Base-by-base conservation (phyloP, 192 early-diverging fungal genomes). In the Coemansia reversa region DNA sequence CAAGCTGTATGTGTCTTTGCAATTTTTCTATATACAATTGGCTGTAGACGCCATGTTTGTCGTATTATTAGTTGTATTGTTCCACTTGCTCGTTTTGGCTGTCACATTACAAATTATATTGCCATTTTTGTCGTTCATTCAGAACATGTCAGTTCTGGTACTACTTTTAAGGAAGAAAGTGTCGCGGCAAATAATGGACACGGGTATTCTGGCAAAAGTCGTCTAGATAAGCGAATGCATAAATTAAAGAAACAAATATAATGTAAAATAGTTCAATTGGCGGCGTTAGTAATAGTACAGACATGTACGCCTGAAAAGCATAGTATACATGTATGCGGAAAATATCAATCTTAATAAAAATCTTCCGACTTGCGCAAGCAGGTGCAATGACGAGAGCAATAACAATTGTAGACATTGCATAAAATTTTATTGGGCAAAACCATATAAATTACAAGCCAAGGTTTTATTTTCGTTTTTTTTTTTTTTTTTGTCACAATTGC, bases 181-280 rank as follows among this genome's bases (percentile, higher is more conserved):
- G 30, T 57, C 27, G 16, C 39, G n/a, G 54, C 54, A 25, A 55
- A n/a, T 30, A 55, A 55, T 29, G 54, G 54, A 19, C 57, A 59
- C 39, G 39, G 39, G 39, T 45, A 45, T 45, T 45, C 39, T 45
- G 14, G 39, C 39, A 16, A 45, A 16, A 55, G 52, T 12, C 39
- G 45, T 45, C 33, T 16, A 30, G 23, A 58, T 58, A 33, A 29
- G 29, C 28, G 58, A 24, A 45, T 60, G 61, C 61, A 63, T 53
- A 45, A 45, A 45, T 45, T 45, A 45, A 45, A 45, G 39, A 45
- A 45, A 45, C 39, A 45, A 45, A 16, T 45, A 12, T 45, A 45
- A 45, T 45, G 39, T 45, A 16, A 12, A 45, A 45, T 45, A 45
- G 39, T 14, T 16, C 39, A 45, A 45, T 45, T 9, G 39, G 39